Conservation (phyloP, 257 asterid species). For the Nicotiana tabacum region DNA sequence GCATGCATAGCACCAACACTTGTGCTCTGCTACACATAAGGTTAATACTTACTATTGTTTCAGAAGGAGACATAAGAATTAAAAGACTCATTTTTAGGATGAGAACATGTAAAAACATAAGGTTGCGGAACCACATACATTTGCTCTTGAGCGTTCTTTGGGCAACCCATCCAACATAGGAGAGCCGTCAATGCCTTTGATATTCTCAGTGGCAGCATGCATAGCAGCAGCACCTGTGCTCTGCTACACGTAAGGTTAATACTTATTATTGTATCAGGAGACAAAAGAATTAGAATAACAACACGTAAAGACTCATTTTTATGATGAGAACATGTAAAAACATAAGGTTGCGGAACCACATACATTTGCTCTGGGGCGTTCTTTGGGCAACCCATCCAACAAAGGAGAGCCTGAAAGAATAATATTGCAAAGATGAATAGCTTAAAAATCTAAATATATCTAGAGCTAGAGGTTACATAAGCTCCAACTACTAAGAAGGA, state of each 20-base stretch:
- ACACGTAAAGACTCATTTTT: not conserved
- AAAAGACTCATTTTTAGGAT: not conserved
- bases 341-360: constrained; percentile 11
- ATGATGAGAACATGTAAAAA: not conserved
- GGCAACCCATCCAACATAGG: constrained; percentile 35
- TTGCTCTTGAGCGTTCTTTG: constrained; percentile 33
- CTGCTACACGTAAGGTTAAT: constrained; percentile 35
- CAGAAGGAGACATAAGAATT: not conserved
- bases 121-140: constrained; percentile 24
- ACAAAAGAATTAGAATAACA: not conserved
- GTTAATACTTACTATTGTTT: not conserved
- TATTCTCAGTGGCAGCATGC: constrained; percentile 21
- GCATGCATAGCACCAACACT: constrained; percentile 19
- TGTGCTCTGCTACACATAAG: constrained; percentile 11
- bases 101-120: not conserved
- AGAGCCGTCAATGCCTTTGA: constrained; percentile 23
- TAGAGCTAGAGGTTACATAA: not conserved
- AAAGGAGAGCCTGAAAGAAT: constrained; percentile 34
- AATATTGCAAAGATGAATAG: constrained; percentile 1
- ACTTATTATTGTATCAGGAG: not conserved
- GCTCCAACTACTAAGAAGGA: not conserved
- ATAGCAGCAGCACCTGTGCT: constrained; percentile 12
- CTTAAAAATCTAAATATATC: not conserved
- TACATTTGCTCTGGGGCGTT: constrained; percentile 34
- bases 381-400: constrained; percentile 41